Base-by-base conservation (phyloP, 495 filamentous ascomycete genomes). In the Annulohypoxylon stygium region DNA sequence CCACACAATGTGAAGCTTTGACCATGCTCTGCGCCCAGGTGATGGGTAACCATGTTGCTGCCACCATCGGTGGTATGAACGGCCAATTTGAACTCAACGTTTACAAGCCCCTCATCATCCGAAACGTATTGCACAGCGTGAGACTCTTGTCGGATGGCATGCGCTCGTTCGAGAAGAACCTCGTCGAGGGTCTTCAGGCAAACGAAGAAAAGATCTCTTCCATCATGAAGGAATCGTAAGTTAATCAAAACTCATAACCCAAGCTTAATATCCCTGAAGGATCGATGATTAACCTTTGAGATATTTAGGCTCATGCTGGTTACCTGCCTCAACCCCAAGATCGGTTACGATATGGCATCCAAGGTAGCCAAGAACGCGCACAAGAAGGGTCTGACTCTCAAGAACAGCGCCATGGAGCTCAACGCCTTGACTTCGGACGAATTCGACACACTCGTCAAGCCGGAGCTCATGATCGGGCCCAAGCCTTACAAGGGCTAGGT, bases 311-410 rank as follows among this genome's bases (percentile, higher is more conserved):
- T 99, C 78, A 99, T 99, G 96, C 87, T 99, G 65, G 96, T 99
- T 43, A 99, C 96, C 60, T 98, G 97, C 86, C 85, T 99, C 73
- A 99, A 99, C 87, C 95, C 95, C 65, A 93, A 98, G 80, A 99
- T 99, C 80, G 96, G 96, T 37, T 99, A 99, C 84, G 96, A 99
- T 79, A 96, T 94, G 92, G 96, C 96, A 53, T 93, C 90, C 80
- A 98, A 97, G 87, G 95, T 98, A 12, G 96, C 96, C 73, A 99
- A 99, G 92, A 96, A 99, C 80, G 96, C 96, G 18, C 96, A 99
- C 86, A 97, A 98, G 90, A 98, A 98, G 89, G 94, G 94, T 33
- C 81, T 93, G 66, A 97, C 93, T 23, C 87, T 99, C 48, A 98
- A 98, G 86, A 86, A 95, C 83, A 94, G 92, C 72, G 95, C 97